Conservation (phyloP, 306 rosid species). For the Fragaria iinumae region DNA sequence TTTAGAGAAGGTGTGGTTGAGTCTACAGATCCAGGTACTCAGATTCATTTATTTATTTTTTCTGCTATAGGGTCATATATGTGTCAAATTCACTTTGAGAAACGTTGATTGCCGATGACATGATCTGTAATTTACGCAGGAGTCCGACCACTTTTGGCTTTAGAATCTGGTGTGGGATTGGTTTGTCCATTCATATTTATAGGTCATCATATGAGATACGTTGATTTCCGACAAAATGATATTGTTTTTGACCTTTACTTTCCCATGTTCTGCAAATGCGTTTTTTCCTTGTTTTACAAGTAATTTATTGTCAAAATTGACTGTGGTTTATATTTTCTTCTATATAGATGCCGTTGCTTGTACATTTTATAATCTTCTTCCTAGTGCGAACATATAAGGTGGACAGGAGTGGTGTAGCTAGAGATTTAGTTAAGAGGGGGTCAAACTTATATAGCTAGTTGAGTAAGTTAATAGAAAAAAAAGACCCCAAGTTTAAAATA, state of each 20-base stretch:
- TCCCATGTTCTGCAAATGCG: neutral
- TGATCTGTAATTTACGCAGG: neutral
- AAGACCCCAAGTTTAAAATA: no score
- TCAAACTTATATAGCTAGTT: no score
- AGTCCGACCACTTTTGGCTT: neutral
- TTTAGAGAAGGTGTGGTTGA: constrained; percentile 60
- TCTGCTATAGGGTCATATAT: neutral
- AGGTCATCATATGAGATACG: neutral
- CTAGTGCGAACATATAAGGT: neutral
- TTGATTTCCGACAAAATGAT: neutral
- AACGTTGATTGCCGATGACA: neutral
- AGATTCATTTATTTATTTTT: neutral
- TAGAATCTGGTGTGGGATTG: neutral
- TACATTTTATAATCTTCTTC: neutral
- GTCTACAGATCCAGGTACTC: constrained; percentile 51
- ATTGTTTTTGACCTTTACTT: neutral
- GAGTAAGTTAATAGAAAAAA: no score
- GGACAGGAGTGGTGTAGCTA: no score
- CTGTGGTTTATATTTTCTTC: neutral
- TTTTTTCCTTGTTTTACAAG: neutral
- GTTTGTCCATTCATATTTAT: neutral
- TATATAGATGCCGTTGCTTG: neutral
- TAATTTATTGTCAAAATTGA: neutral
- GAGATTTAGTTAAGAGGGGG: no score
- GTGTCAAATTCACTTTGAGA: neutral